A percentile compares a stretch with the other conserved stretches of the same genome.
phyloP scores from a whole-genome alignment of 2,329 filamentous ascomycete genomes.

The Epichloe gansuensis region DNA sequence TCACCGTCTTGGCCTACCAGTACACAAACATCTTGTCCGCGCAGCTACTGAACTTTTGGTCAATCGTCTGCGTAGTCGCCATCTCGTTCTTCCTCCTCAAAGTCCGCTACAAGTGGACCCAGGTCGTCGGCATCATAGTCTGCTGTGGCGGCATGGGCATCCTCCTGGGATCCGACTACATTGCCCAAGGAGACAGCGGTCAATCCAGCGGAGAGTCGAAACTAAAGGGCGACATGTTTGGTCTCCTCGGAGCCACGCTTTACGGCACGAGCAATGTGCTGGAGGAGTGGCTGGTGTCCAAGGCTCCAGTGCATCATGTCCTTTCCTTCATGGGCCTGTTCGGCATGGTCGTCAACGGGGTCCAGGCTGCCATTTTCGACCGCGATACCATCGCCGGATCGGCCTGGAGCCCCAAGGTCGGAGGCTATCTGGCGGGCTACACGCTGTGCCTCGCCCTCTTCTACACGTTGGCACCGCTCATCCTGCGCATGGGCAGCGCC shows the following conservation, averaged over 20 bases:
- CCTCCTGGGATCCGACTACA: constrained; percentile 75
- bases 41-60: constrained; percentile 97
- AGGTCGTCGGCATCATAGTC: constrained; percentile 76
- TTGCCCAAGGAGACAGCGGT: constrained; percentile 55
- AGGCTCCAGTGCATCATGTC: constrained; percentile 81
- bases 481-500: constrained; percentile 80
- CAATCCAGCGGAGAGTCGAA: constrained; percentile 50
- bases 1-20: constrained; percentile 85
- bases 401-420: constrained; percentile 30
- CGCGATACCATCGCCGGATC: constrained; percentile 27
- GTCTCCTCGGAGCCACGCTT: constrained; percentile 73
- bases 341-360: constrained; percentile 81
- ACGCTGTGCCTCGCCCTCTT: constrained; percentile 74
- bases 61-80: constrained; percentile 81
- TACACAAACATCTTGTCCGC: constrained; percentile 86
- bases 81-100: constrained; percentile 71
- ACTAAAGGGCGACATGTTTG: constrained; percentile 87
- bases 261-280: constrained; percentile 87
- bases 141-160: constrained; percentile 86
- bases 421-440: constrained; percentile 79
- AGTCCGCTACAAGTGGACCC: constrained; percentile 80
- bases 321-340: constrained; percentile 82
- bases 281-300: constrained; percentile 88
- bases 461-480: constrained; percentile 74
- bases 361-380: constrained; percentile 86